These are phyloP conservation scores for Lenwebbia sp. DNA, from an alignment of 345 rosid species.

Conservation along the genomic window DNA sequence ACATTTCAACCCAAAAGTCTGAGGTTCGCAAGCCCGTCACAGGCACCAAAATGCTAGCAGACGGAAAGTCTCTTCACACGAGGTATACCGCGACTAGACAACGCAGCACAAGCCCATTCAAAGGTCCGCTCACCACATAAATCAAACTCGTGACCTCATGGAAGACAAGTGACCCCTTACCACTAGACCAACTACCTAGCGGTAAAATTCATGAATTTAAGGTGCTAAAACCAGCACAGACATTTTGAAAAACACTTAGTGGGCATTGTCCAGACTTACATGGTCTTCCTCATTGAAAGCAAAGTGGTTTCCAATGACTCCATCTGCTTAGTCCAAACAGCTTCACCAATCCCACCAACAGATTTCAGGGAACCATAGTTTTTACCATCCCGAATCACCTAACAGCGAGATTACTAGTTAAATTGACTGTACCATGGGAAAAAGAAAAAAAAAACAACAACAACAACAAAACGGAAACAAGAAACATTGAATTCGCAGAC, in stretches of 20 bases:
- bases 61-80: neutral
- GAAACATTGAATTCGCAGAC: neutral
- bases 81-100: neutral
- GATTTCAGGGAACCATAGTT: constrained; percentile 43
- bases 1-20: neutral
- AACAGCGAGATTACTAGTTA: neutral
- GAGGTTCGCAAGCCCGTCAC: neutral
- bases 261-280: constrained; percentile 22
- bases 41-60: neutral
- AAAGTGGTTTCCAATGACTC: constrained; percentile 47
- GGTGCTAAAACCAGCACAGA: neutral
- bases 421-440: neutral
- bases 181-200: neutral
- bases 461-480: neutral
- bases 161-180: neutral
- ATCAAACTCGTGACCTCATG: neutral
- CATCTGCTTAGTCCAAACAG: constrained; percentile 56
- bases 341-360: constrained; percentile 43
- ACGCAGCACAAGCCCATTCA: neutral
- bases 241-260: neutral
- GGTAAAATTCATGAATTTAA: neutral
- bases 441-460: neutral
- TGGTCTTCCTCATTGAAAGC: constrained; percentile 40
- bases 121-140: neutral
- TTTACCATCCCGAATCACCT: constrained; percentile 43